Evolutionary conservation across 2,329 filamentous ascomycete species (phyloP).

Genomic region (Aspergillus aculeatus): DNA sequence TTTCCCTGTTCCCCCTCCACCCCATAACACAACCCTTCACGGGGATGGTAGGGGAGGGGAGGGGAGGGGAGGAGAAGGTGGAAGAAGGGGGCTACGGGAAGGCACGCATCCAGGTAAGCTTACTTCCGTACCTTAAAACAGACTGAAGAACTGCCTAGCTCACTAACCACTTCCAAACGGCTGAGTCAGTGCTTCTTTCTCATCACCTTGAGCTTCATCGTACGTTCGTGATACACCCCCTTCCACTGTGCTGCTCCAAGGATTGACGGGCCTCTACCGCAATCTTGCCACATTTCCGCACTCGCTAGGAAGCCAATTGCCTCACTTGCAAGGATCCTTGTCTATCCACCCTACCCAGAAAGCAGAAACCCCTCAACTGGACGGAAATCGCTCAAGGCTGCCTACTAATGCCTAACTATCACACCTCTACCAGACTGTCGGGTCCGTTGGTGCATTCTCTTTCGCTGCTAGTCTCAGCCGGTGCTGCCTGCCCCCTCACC

Average conservation of each 20-base stretch:
- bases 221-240: background rate
- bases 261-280: background rate
- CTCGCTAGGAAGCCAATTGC: background rate
- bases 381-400: constrained; percentile 16
- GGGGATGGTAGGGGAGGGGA: too few relatives aligned
- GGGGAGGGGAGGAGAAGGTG: too few relatives aligned
- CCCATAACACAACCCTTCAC: background rate
- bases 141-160: constrained; percentile 4
- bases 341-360: background rate
- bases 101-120: constrained; percentile 7
- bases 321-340: background rate
- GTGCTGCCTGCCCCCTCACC: constrained; percentile 9
- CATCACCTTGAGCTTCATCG: background rate
- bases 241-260: background rate
- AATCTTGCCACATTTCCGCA: background rate
- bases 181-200: background rate
- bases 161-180: background rate
- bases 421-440: constrained; percentile 29
- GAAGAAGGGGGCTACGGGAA: background rate
- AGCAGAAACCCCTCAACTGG: constrained; percentile 14
- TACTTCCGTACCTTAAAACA: constrained; percentile 2
- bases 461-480: constrained; percentile 16
- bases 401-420: constrained; percentile 27
- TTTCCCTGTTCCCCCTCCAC: background rate
- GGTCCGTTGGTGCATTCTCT: constrained; percentile 22